phyloP scores from a whole-genome alignment of 2,329 filamentous ascomycete species.

The Fusarium abutilonis region DNA sequence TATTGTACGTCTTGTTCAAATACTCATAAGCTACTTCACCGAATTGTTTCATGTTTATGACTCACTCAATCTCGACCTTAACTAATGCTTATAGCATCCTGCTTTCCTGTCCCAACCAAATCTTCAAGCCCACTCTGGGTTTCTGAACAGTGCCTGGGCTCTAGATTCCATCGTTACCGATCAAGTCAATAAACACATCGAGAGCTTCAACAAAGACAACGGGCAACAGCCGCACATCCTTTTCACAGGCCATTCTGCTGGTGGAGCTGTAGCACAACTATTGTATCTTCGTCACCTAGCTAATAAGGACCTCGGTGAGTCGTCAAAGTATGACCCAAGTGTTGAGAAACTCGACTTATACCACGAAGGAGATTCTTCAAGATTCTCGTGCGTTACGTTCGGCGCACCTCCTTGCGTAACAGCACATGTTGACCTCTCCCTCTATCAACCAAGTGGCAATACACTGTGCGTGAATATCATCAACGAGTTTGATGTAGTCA shows the following conservation, averaged over 20 bases:
- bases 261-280: constrained; percentile 39
- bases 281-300: constrained; percentile 32
- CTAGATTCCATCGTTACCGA: constrained; percentile 16
- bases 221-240: constrained; percentile 26
- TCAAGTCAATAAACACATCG: constrained; percentile 13
- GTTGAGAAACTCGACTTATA: background rate
- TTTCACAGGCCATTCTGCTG: constrained; percentile 41
- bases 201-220: background rate
- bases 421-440: constrained; percentile 10
- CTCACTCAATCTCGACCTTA: background rate
- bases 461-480: constrained; percentile 39
- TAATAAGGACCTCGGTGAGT: constrained; percentile 16
- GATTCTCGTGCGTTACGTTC: constrained; percentile 39
- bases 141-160: constrained; percentile 32
- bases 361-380: constrained; percentile 11
- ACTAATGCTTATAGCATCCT: constrained; percentile 1
- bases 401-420: constrained; percentile 38
- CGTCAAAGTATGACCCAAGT: background rate
- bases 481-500: constrained; percentile 42
- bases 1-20: constrained; percentile 22
- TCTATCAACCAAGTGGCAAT: background rate
- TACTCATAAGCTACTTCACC: background rate
- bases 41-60: background rate
- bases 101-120: background rate
- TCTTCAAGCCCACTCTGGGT: constrained; percentile 34